phyloP scores from a whole-genome alignment of 352 stramenopile genomes.

The Blastocystis hominis region DNA sequence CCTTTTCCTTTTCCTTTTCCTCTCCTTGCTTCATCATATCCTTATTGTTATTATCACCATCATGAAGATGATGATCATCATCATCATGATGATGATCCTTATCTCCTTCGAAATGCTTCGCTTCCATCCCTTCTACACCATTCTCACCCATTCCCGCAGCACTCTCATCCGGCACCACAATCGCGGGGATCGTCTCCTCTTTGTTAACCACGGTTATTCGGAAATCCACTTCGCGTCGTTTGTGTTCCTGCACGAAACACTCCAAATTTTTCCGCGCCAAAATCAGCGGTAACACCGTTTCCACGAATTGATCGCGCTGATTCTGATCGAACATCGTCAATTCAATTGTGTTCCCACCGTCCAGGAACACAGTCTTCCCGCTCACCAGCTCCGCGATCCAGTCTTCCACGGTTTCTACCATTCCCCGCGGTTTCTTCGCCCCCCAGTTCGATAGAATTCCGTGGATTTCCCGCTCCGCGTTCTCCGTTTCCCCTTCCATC shows the following conservation, averaged over 20 bases:
- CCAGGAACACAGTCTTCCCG: constrained; percentile 26
- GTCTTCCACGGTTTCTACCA: background rate
- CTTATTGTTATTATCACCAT: no score
- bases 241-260: constrained; percentile 49
- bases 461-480: background rate
- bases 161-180: background rate
- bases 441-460: background rate
- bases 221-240: background rate
- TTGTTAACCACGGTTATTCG: constrained; percentile 21
- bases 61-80: no score
- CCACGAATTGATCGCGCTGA: background rate
- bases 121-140: background rate
- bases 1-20: background rate
- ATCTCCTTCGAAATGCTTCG: background rate
- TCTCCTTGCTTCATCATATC: background rate
- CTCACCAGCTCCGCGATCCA: constrained; percentile 23
- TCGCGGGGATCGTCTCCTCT: constrained; percentile 28
- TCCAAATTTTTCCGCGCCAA: constrained; percentile 30
- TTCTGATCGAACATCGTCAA: constrained; percentile 21
- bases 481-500: no score
- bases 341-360: constrained; percentile 43
- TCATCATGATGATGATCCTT: no score
- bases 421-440: background rate
- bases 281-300: background rate
- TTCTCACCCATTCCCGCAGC: background rate